Base-by-base conservation (phyloP, 2,329 filamentous ascomycete species). In the Knoxdaviesia proteae region DNA sequence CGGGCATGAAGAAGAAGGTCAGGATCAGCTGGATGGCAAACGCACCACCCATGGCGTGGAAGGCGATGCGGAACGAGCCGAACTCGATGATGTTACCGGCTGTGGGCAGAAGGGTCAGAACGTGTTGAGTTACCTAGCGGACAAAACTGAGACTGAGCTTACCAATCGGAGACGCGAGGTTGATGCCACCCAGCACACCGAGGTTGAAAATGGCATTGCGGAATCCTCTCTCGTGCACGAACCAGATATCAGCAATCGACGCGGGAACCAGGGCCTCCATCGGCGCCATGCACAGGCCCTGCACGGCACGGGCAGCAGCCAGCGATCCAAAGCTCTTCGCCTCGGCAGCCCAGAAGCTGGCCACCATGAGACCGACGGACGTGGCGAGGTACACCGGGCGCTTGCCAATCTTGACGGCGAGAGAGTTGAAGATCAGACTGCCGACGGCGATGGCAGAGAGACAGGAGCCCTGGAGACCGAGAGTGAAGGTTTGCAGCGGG, bases 1-100 rank as follows among this genome's bases (percentile, higher is more conserved):
- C 60, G 5, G 60, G 60, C 60, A 62, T 62, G 51, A 58, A 62
- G 46, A 63, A 55, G 41, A 62, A 54, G 5, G 57, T 57, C 44
- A 62, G 47, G 42, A 62, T 50, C 1, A 60, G 45, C 5, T 57
- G 49, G 5, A 63, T 31, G 6, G 52, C 54, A 44, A 62, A 61
- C 0, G 59, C 60, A n/a, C 53, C 58, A 5, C 57, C 59, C 59
- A 63, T 62, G 11, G 54, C 59, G 37, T 61, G 49, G 8, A 61
- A 49, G 6, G 52, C 52, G 31, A 52, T 53, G 7, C 51, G 49
- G 38, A 56, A 60, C 4, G 54, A 56, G 35, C 54, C 48, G 32
- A 58, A 56, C 43, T 61, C 49, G 39, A 62, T 62, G 34, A 62
- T 55, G 6, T 52, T 48, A 20, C 57, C 59, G 39, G 59, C 59